phyloP scores from a whole-genome alignment of 306 rosid species.

The Ammopiptanthus mongolicus region DNA sequence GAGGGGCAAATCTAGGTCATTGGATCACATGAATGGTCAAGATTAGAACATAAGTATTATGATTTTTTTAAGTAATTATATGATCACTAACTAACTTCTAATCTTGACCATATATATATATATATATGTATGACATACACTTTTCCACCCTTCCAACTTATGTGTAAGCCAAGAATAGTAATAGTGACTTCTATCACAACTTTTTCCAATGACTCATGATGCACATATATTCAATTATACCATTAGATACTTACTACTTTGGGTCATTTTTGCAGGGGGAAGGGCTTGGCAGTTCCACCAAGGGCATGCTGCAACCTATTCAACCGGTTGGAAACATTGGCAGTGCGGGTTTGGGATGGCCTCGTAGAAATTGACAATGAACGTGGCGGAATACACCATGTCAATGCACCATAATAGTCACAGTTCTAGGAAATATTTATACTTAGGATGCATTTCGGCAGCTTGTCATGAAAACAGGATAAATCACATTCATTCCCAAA shows the following conservation, averaged over 20 bases:
- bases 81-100: no score
- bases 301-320: conserved; percentile 70
- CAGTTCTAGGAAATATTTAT: not conserved
- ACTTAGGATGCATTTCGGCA: not conserved
- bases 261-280: conserved; percentile 56
- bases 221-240: not conserved
- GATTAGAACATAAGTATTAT: no score
- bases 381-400: not conserved
- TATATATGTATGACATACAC: no score
- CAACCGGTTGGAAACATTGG: conserved; percentile 68
- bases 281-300: conserved; percentile 65
- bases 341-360: conserved; percentile 81
- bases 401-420: not conserved
- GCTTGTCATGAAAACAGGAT: no score
- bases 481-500: no score
- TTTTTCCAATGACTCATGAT: not conserved
- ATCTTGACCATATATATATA: no score
- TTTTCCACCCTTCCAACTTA: not conserved
- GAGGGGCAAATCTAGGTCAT: no score
- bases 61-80: no score
- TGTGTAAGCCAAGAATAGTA: not conserved
- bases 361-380: conserved; percentile 23
- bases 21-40: no score
- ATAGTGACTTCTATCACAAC: not conserved
- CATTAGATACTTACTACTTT: not conserved